Evolutionary conservation across 169 alveolate species (phyloP).

Genomic region (Cyclospora cayetanensis): DNA sequence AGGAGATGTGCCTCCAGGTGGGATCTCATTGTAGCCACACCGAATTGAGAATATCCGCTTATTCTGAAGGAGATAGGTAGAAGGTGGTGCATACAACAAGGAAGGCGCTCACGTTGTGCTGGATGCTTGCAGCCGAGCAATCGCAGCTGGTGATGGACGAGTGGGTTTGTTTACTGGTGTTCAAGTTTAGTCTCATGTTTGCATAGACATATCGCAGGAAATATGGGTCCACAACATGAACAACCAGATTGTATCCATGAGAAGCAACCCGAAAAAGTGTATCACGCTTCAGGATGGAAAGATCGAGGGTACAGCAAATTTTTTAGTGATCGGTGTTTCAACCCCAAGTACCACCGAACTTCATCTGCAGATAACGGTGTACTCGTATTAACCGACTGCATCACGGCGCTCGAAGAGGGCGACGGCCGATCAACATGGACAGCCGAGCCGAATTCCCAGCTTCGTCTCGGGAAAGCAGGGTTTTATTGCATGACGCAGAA

Average conservation of each 20-base stretch:
- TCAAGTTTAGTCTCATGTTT: not conserved
- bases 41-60: not conserved
- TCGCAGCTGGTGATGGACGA: slow-evolving; percentile 86
- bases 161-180: slow-evolving; percentile 60
- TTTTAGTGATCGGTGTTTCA: not conserved
- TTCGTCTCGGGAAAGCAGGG: slow-evolving; percentile 73
- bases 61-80: slow-evolving; percentile 69
- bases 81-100: slow-evolving; percentile 81
- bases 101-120: slow-evolving; percentile 84
- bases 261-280: slow-evolving; percentile 79
- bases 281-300: slow-evolving; percentile 78
- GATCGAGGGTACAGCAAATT: slow-evolving; percentile 14
- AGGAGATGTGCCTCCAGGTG: slow-evolving; percentile 90
- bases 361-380: slow-evolving; percentile 71
- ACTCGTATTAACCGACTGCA: slow-evolving; percentile 74
- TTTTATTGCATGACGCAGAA: slow-evolving; percentile 74
- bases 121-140: slow-evolving; percentile 84
- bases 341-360: no score
- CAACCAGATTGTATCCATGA: slow-evolving; percentile 76
- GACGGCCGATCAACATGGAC: slow-evolving; percentile 80
- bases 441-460: slow-evolving; percentile 76
- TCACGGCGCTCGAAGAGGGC: slow-evolving; percentile 76
- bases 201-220: slow-evolving; percentile 53
- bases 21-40: not conserved
- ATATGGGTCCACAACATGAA: slow-evolving; percentile 76